Evolutionary conservation across 1,284 basidiomycete species (phyloP).

Genomic region (Vanrija sp.): DNA sequence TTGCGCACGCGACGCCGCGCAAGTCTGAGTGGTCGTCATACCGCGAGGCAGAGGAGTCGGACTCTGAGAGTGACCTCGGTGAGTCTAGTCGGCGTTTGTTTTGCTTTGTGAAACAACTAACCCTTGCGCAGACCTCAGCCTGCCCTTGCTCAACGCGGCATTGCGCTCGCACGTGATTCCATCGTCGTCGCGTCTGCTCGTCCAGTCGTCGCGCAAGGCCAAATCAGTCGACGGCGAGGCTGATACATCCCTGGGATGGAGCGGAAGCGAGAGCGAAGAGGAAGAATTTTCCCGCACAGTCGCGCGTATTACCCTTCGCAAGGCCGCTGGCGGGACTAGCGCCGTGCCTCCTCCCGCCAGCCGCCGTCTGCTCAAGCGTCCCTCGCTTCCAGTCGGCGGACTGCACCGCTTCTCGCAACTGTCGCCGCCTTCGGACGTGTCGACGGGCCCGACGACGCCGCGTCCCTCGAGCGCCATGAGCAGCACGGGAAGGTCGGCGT

Average conservation of each 20-base stretch:
- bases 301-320: constrained; percentile 19
- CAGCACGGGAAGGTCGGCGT: not conserved
- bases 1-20: constrained; percentile 6
- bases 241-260: constrained; percentile 23
- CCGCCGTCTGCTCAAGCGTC: constrained; percentile 9
- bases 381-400: constrained; percentile 6
- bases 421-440: constrained; percentile 1
- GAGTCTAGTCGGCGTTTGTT: constrained; percentile 1
- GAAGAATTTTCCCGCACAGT: constrained; percentile 33
- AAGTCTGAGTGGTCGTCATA: constrained; percentile 4
- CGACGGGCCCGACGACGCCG: constrained; percentile 3
- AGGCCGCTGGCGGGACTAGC: constrained; percentile 7
- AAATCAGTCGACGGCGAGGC: not conserved
- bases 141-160: constrained; percentile 28
- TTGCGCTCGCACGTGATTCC: constrained; percentile 32
- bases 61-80: constrained; percentile 40
- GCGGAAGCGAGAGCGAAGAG: constrained; percentile 39
- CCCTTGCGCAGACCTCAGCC: constrained; percentile 18
- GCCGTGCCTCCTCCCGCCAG: not conserved
- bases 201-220: not conserved
- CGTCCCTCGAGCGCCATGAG: constrained; percentile 14
- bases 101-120: not conserved
- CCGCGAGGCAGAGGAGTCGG: constrained; percentile 10
- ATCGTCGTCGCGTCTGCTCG: constrained; percentile 15
- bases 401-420: constrained; percentile 7